phyloP scores from a whole-genome alignment of 805 yeast genomes.

The Candida insectorum region DNA sequence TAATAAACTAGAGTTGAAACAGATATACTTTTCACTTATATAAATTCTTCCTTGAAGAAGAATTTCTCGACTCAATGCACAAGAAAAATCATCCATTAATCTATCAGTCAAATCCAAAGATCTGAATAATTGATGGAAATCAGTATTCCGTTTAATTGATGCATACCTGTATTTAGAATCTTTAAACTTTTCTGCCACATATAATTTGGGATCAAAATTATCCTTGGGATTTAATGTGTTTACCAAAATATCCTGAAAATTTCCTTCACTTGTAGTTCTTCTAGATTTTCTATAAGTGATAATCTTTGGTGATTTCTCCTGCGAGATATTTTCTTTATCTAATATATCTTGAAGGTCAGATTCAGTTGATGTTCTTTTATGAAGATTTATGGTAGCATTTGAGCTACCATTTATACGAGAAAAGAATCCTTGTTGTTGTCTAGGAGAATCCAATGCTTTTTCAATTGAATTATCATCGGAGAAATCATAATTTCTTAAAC shows the following conservation, averaged over 20 bases:
- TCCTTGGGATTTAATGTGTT: conserved; percentile 14
- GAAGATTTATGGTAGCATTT: conserved; percentile 4
- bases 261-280: conserved; percentile 30
- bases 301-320: conserved; percentile 30
- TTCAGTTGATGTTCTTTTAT: conserved; percentile 6
- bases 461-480: conserved; percentile 5
- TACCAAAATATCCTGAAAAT: conserved; percentile 13
- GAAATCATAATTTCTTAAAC: conserved; percentile 9
- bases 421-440: conserved; percentile 1
- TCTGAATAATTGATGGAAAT: conserved; percentile 74
- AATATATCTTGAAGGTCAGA: background rate
- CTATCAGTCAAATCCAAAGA: conserved; percentile 66
- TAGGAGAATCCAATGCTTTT: conserved; percentile 8
- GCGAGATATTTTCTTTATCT: background rate
- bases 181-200: conserved; percentile 55
- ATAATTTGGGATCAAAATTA: conserved; percentile 40
- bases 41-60: conserved; percentile 84
- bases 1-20: conserved; percentile 81
- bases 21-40: conserved; percentile 70
- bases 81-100: conserved; percentile 80
- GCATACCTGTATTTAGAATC: conserved; percentile 66
- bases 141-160: conserved; percentile 57
- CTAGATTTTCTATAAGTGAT: conserved; percentile 36
- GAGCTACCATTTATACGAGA: conserved; percentile 1
- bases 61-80: conserved; percentile 86